Percentiles rank a stretch among this genome's conserved stretches.
Conservation (phyloP, 352 stramenopile species). For the Elongisporangium anandrum region DNA sequence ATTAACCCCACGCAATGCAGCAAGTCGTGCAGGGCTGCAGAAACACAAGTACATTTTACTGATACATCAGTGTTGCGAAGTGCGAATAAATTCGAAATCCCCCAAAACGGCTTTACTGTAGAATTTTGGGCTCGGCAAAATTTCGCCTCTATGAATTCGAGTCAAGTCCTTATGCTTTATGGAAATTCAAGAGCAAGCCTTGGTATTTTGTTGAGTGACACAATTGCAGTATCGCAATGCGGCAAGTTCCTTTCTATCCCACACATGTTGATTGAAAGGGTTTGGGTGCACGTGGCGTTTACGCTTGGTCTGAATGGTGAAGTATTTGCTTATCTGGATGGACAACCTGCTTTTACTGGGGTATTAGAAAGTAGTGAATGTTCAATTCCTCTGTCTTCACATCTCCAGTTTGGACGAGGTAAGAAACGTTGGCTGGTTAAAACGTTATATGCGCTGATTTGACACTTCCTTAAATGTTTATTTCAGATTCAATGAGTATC, state of each 20-base stretch:
- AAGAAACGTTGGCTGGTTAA: background rate
- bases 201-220: slow-evolving; percentile 10
- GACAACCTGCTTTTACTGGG: slow-evolving; percentile 13
- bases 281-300: slow-evolving; percentile 44
- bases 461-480: slow-evolving; percentile 4
- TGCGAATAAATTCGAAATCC: slow-evolving; percentile 15
- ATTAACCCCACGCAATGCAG: slow-evolving; percentile 18
- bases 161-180: slow-evolving; percentile 31
- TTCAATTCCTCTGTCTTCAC: slow-evolving; percentile 8
- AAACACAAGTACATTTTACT: slow-evolving; percentile 35
- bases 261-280: slow-evolving; percentile 11
- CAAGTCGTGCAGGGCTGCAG: slow-evolving; percentile 13
- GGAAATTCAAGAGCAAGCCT: slow-evolving; percentile 9
- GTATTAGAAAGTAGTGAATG: slow-evolving; percentile 19
- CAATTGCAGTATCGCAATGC: slow-evolving; percentile 29
- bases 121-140: slow-evolving; percentile 28
- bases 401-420: slow-evolving; percentile 47
- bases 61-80: slow-evolving; percentile 18
- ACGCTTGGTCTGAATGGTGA: slow-evolving; percentile 10
- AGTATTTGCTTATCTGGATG: slow-evolving; percentile 26
- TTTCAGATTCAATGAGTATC: slow-evolving; percentile 18
- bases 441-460: background rate
- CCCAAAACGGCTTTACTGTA: slow-evolving; percentile 18
- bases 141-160: background rate
- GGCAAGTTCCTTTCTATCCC: slow-evolving; percentile 23